Evolutionary conservation across 78 protist genomes (phyloP), one percentile per base, ranked within the genome.

Genomic region (Guillardia theta): DNA sequence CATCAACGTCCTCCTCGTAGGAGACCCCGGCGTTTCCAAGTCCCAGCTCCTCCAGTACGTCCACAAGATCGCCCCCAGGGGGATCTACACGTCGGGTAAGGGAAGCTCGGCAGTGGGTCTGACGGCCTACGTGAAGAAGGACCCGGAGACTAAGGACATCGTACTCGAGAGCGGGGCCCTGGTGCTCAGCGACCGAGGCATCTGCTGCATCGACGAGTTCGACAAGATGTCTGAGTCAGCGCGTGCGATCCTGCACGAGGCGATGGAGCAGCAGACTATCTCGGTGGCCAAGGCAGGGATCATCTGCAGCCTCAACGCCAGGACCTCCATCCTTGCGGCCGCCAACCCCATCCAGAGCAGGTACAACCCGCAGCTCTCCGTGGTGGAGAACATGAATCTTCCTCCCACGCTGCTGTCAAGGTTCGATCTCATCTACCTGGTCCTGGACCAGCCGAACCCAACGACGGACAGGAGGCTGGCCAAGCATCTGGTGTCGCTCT

Each of bases 251-350:
- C 97, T 99, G 64, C 99, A 99, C 94, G 99, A 99, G 96, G 99
- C 95, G 33, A 98, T 98, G 99, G 99, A 99, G 95, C 99, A 99
- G 95, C 99, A 99, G 87, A 99, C 99, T 22, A 97, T 99, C 24
- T 98, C 99, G 15, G 96, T 99, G n/a, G 99, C 99, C 64, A 99
- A 99, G 93, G 99, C 99, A 4, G 99, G 99, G 43, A 98, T 99
- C 93, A 97, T 99, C 64, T 96, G 99, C 64, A 48, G 98, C 30
- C 97, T 99, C 43, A 97, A 98, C 76, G 93, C 93, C 30, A 50
- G 92, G 45, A 12, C 53, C 41, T 46, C 92, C 21, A 87, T 87
- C 39, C 92, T 99, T 30, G 99, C 99, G 2, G 97, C 99, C 21
- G 99, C 99, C 44, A 99, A 99, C 94, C 99, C 99, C 0, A 54